Percentiles rank a stretch among this genome's conserved stretches.
phyloP scores from a whole-genome alignment of 208 protist species.

The Crithidia brevicula region DNA sequence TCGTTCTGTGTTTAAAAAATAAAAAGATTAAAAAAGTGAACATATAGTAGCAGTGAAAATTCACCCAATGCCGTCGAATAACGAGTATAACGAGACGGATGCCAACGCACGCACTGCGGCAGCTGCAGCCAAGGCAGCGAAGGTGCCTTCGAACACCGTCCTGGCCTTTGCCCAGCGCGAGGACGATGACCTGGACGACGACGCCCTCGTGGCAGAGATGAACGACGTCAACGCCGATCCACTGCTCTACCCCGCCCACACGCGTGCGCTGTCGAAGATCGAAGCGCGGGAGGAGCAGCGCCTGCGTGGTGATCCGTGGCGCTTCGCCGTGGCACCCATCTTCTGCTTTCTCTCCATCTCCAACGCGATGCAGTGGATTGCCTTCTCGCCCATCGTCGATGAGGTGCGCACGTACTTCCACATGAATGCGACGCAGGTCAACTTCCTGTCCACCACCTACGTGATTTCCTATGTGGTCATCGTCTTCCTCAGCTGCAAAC shows the following conservation, averaged over 20 bases:
- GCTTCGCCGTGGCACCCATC: constrained; percentile 49
- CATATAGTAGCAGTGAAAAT: too few relatives aligned
- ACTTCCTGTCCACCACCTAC: constrained; percentile 79
- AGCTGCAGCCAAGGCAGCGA: not conserved
- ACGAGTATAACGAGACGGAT: not conserved
- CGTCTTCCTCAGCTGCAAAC: constrained; percentile 84
- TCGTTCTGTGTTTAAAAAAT: not conserved
- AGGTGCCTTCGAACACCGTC: constrained; percentile 19
- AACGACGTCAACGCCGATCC: constrained; percentile 30
- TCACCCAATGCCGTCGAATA: not conserved
- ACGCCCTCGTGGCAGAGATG: constrained; percentile 24
- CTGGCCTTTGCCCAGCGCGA: constrained; percentile 30
- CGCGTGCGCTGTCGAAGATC: constrained; percentile 20
- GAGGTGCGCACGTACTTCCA: constrained; percentile 59
- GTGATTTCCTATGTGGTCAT: constrained; percentile 78
- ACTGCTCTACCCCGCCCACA: constrained; percentile 26
- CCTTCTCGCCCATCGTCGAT: constrained; percentile 61
- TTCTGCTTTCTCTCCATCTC: constrained; percentile 69
- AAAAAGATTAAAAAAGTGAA: not conserved
- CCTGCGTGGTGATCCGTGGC: constrained; percentile 48
- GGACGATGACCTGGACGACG: constrained; percentile 19
- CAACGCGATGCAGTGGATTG: constrained; percentile 82
- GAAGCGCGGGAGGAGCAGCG: constrained; percentile 17
- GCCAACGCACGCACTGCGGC: not conserved
- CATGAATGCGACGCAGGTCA: constrained; percentile 63